phyloP scores from a whole-genome alignment of 1,284 basidiomycete species.

The Puccinia polysora region DNA sequence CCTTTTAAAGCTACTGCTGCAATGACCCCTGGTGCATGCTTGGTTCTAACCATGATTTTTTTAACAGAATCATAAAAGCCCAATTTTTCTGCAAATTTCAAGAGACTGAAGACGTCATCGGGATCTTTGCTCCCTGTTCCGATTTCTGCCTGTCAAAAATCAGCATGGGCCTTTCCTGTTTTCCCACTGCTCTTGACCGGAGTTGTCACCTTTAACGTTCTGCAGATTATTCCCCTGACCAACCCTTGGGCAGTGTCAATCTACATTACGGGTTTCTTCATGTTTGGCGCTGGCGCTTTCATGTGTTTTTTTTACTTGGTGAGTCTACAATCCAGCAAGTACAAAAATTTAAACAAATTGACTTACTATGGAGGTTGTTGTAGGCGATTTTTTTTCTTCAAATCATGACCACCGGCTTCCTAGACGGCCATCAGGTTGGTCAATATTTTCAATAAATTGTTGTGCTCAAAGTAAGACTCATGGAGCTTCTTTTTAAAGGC shows the following conservation, averaged over 20 bases:
- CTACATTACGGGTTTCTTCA: slow-evolving; percentile 12
- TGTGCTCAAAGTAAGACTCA: no score
- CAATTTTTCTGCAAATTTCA: no score
- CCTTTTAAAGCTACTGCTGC: slow-evolving; percentile 10
- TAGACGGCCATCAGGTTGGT: slow-evolving; percentile 38
- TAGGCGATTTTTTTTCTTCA: slow-evolving; percentile 31
- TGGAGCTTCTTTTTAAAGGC: slow-evolving; percentile 8
- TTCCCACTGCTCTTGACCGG: slow-evolving; percentile 37
- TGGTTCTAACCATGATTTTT: no score
- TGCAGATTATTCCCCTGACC: slow-evolving; percentile 17
- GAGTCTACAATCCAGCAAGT: background rate
- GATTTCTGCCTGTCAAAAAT: background rate
- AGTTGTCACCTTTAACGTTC: slow-evolving; percentile 20
- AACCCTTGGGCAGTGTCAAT: slow-evolving; percentile 21
- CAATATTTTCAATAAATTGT: no score
- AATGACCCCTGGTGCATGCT: slow-evolving; percentile 35
- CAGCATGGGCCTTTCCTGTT: slow-evolving; percentile 36
- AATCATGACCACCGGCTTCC: slow-evolving; percentile 27
- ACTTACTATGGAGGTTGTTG: background rate
- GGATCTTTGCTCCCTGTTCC: background rate
- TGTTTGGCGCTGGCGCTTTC: slow-evolving; percentile 29
- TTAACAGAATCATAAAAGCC: no score
- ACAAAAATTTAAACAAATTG: background rate
- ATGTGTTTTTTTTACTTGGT: slow-evolving; percentile 43
- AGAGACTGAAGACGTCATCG: background rate